Base-by-base conservation (phyloP, 176 grass and related monocot species). In the Otatea glauca region DNA sequence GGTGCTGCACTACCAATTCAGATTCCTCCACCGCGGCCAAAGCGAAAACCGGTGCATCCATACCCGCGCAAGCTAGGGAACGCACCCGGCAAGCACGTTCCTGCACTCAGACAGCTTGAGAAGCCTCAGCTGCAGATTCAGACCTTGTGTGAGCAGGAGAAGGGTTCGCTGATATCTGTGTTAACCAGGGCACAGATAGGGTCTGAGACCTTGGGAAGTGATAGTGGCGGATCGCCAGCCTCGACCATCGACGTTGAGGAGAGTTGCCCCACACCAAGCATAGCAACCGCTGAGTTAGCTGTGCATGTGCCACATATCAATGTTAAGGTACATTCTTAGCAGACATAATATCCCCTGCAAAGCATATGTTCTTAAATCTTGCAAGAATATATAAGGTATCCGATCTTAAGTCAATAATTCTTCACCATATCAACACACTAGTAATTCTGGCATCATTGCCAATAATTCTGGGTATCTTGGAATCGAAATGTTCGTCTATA, bases 21-120 rank as follows among this genome's bases (percentile, higher is more conserved):
- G 75, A 95, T 98, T 49, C 96, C 96, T 62, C 96, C 93, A 7
- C 96, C 96, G 21, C 92, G 96, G 72, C 96, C 96, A 18, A 98
- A 98, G 88, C 89, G 80, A 73, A 98, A 92, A 63, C 91, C 96
- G 5, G 17, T 83, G 7, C 89, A 88, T 60, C 96, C 93, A 0
- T 98, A 98, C 76, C 96, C 96, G 15, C 91, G 96, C 72, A 98
- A 98, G 39, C 85, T 51, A 51, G 86, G 89, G 76, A 88, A 38
- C 62, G 44, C 76, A 18, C 69, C 77, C 12, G 29, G 67, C 17
- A 90, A 87, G 75, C 77, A 20, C 43, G 73, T 67, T 51, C 71
- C 69, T 6, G 17, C 47, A n/a, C 48, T 93, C 56, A 74, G 69
- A 20, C 89, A 78, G 56, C 79, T 86, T 9, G 61, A 87, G 44